phyloP scores from a whole-genome alignment of 2,329 filamentous ascomycete genomes.

The Fusarium verrucosum region DNA sequence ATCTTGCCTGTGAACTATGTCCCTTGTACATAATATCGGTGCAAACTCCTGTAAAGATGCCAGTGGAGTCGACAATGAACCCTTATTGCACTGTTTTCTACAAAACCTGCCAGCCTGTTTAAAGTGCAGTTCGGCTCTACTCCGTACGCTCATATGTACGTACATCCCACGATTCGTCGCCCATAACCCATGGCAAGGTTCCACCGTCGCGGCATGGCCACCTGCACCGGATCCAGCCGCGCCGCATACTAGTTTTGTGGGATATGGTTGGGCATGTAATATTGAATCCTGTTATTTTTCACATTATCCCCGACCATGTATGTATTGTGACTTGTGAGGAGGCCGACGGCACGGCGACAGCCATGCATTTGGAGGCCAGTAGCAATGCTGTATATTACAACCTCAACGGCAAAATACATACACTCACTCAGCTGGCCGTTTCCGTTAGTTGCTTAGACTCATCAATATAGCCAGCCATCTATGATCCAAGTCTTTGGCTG shows the following conservation, averaged over 20 bases:
- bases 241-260: conserved; percentile 16
- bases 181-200: conserved; percentile 3
- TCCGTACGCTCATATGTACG: no score
- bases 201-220: conserved; percentile 2
- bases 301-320: not conserved
- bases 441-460: conserved; percentile 5
- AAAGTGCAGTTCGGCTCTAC: not conserved
- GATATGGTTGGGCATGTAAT: conserved; percentile 14
- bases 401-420: conserved; percentile 2
- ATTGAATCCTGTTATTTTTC: not conserved
- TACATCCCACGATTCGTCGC: not conserved
- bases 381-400: conserved; percentile 1
- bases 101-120: not conserved
- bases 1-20: not conserved
- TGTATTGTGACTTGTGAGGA: not conserved
- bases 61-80: not conserved
- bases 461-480: conserved; percentile 10
- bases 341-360: not conserved
- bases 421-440: conserved; percentile 15
- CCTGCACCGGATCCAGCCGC: conserved; percentile 22
- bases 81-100: not conserved
- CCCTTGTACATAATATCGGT: not conserved
- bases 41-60: not conserved
- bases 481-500: conserved; percentile 20
- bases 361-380: not conserved